Evolutionary conservation across 148 eudicot species (phyloP).

Genomic region (Rhododendron ovatum): DNA sequence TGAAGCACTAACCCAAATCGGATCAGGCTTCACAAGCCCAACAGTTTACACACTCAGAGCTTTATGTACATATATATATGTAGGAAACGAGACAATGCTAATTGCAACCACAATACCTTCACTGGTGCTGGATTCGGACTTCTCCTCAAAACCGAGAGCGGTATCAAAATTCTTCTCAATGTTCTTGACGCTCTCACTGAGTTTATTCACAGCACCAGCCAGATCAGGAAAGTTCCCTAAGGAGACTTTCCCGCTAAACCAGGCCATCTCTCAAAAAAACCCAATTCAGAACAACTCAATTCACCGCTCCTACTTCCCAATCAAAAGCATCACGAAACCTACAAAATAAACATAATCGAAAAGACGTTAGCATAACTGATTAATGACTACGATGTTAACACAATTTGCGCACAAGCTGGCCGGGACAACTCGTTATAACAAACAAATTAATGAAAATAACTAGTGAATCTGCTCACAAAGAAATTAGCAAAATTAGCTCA

Average conservation of each 20-base stretch:
- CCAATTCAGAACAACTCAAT: constrained; percentile 8
- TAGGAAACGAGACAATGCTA: not conserved
- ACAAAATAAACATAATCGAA: not conserved
- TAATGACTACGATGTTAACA: not conserved
- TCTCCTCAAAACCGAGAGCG: constrained; percentile 84
- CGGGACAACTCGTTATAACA: not conserved
- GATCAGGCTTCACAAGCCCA: not conserved
- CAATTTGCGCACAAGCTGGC: not conserved
- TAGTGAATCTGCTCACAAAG: not conserved
- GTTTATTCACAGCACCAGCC: constrained; percentile 82
- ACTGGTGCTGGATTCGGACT: constrained; percentile 30
- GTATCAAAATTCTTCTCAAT: constrained; percentile 87
- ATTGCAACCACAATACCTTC: constrained; percentile 37
- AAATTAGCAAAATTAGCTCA: not conserved
- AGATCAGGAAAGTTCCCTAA: constrained; percentile 76
- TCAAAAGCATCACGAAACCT: constrained; percentile 19
- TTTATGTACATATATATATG: no score
- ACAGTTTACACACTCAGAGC: not conserved
- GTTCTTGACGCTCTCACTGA: constrained; percentile 87
- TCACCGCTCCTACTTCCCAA: not conserved
- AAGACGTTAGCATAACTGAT: not conserved
- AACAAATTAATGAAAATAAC: no score
- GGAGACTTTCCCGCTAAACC: constrained; percentile 81
- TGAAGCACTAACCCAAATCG: not conserved
- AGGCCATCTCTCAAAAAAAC: constrained; percentile 50